A percentile compares a stretch with the other conserved stretches of the same genome.
Evolutionary conservation across 257 asterid genomes (phyloP).

Genomic region (Solanum appendiculatum): DNA sequence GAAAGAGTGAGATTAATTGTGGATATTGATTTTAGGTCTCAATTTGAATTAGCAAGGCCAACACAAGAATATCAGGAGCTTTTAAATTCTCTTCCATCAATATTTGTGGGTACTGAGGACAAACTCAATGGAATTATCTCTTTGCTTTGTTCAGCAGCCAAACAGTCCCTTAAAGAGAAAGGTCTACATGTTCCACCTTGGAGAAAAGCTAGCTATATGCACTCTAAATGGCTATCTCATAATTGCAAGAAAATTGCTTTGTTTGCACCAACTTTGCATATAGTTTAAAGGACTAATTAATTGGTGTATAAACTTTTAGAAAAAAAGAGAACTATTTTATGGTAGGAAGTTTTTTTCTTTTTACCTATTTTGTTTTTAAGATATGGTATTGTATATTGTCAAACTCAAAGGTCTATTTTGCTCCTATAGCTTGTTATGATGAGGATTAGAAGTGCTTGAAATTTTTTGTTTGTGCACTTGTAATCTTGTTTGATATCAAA

Average conservation of each 20-base stretch:
- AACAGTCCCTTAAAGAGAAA: conserved; percentile 45
- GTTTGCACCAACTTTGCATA: background rate
- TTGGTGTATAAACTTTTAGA: background rate
- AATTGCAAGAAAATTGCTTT: conserved; percentile 22
- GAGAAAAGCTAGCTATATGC: conserved; percentile 46
- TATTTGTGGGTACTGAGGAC: conserved; percentile 48
- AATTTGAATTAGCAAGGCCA: conserved; percentile 46
- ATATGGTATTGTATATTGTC: background rate
- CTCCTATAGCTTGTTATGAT: background rate
- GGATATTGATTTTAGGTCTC: conserved; percentile 45
- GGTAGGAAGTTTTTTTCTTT: background rate
- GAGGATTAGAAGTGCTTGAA: background rate
- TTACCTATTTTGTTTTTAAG: background rate
- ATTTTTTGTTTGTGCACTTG: background rate
- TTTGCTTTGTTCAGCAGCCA: conserved; percentile 42
- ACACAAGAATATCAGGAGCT: conserved; percentile 35
- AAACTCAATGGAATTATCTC: conserved; percentile 36
- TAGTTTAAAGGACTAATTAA: background rate
- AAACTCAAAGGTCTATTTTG: background rate
- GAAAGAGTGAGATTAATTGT: conserved; percentile 28
- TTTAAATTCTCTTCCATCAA: conserved; percentile 32
- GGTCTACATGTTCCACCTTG: conserved; percentile 58
- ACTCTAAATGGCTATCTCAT: conserved; percentile 49
- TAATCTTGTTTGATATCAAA: background rate
- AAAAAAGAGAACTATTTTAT: background rate